Evolutionary conservation across 805 yeast genomes (phyloP).

Genomic region (Torulaspora gathmanii): DNA sequence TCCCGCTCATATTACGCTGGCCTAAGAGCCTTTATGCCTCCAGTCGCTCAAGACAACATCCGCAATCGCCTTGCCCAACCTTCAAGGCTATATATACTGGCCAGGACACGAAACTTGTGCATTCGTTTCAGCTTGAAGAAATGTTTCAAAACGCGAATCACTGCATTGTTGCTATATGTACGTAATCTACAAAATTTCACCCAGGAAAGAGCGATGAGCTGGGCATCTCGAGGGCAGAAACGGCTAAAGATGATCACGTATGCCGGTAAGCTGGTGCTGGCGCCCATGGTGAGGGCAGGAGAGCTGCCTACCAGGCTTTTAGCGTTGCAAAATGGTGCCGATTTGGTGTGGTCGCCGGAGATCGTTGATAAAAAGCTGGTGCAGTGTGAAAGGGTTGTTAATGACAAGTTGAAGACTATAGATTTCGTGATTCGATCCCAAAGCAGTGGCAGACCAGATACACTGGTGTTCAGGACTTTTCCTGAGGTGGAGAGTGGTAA

Average conservation of each 20-base stretch:
- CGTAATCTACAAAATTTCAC: not conserved
- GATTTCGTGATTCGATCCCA: constrained; percentile 46
- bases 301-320: constrained; percentile 85
- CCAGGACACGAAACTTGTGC: not conserved
- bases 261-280: constrained; percentile 75
- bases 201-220: constrained; percentile 1
- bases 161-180: not conserved
- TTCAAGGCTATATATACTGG: constrained; percentile 2
- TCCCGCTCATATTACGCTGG: constrained; percentile 1
- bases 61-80: not conserved
- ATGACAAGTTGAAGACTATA: constrained; percentile 51
- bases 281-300: constrained; percentile 96
- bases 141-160: constrained; percentile 16
- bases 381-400: constrained; percentile 60
- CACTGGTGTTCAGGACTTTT: constrained; percentile 68
- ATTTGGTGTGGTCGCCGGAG: constrained; percentile 94
- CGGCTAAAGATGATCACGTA: constrained; percentile 51
- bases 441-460: constrained; percentile 44
- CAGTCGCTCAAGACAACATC: not conserved
- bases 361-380: constrained; percentile 81
- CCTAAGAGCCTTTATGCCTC: not conserved
- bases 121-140: constrained; percentile 11
- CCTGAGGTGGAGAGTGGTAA: constrained; percentile 58
- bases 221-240: too few relatives aligned
- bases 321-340: constrained; percentile 82